Evolutionary conservation across 179 eudicot genomes (phyloP).

Genomic region (Patellifolia procumbens): DNA sequence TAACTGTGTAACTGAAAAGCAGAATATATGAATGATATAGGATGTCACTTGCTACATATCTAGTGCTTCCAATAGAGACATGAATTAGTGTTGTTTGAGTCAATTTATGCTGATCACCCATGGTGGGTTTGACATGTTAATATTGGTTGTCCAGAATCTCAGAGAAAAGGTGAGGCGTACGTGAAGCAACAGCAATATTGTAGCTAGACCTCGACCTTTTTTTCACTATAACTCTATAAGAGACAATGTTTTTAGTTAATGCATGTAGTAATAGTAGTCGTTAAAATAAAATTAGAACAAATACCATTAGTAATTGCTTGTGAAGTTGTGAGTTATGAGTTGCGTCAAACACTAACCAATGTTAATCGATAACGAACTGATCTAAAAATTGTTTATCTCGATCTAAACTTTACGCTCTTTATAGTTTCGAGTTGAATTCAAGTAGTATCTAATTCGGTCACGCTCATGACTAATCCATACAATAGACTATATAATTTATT

Average conservation of each 20-base stretch:
- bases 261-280: too few species aligned
- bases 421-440: too few species aligned
- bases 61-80: not conserved
- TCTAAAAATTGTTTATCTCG: too few species aligned
- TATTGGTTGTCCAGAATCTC: conserved; percentile 8
- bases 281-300: too few species aligned
- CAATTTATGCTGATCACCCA: conserved; percentile 5
- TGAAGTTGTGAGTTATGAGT: too few species aligned
- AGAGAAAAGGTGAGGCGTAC: conserved; percentile 9
- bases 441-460: too few species aligned
- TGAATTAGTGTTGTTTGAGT: conserved; percentile 4
- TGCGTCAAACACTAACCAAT: too few species aligned
- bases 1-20: not conserved
- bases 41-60: not conserved
- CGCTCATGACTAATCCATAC: too few species aligned
- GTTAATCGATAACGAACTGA: too few species aligned
- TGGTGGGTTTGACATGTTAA: conserved; percentile 11
- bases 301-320: too few species aligned
- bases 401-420: too few species aligned
- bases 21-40: not conserved
- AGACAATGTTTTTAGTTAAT: not conserved
- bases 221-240: not conserved
- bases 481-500: too few species aligned
- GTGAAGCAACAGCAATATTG: not conserved
- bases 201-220: not conserved